These are phyloP conservation scores for Auriscalpium orientale DNA, from an alignment of 768 basidiomycete genomes.

Conservation along the genomic window DNA sequence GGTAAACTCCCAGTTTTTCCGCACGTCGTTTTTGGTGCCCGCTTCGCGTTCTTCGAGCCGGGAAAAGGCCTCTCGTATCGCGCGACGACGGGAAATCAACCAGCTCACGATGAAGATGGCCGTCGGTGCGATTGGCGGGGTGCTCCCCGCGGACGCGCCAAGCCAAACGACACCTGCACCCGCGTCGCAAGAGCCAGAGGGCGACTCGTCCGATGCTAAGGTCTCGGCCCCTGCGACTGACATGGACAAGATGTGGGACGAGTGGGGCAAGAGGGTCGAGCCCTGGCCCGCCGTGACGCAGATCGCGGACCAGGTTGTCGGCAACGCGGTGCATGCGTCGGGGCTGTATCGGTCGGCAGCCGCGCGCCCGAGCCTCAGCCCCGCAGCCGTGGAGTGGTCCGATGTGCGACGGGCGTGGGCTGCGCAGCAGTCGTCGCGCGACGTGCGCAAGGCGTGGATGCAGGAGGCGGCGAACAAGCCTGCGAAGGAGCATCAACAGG, in stretches of 20 bases:
- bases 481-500: constrained; percentile 31
- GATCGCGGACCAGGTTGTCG: constrained; percentile 72
- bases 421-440: constrained; percentile 8
- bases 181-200: constrained; percentile 3
- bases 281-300: constrained; percentile 62
- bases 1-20: constrained; percentile 44
- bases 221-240: not conserved
- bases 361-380: constrained; percentile 29
- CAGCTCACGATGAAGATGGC: constrained; percentile 81
- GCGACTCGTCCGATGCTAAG: not conserved
- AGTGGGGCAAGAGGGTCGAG: constrained; percentile 68
- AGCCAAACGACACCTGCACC: constrained; percentile 9
- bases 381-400: constrained; percentile 57
- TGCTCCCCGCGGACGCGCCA: constrained; percentile 37
- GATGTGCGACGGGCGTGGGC: constrained; percentile 24
- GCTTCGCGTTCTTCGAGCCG: constrained; percentile 40
- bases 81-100: constrained; percentile 67
- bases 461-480: constrained; percentile 54
- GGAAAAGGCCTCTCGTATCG: constrained; percentile 52
- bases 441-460: constrained; percentile 57
- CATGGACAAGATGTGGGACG: constrained; percentile 37
- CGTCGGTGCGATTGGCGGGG: constrained; percentile 66
- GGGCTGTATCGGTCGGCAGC: constrained; percentile 8
- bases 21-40: constrained; percentile 66
- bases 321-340: constrained; percentile 42